A percentile compares a stretch with the other conserved stretches of the same genome.
Evolutionary conservation across 805 yeast species (phyloP).

Genomic region (Tetrapisispora phaffii): DNA sequence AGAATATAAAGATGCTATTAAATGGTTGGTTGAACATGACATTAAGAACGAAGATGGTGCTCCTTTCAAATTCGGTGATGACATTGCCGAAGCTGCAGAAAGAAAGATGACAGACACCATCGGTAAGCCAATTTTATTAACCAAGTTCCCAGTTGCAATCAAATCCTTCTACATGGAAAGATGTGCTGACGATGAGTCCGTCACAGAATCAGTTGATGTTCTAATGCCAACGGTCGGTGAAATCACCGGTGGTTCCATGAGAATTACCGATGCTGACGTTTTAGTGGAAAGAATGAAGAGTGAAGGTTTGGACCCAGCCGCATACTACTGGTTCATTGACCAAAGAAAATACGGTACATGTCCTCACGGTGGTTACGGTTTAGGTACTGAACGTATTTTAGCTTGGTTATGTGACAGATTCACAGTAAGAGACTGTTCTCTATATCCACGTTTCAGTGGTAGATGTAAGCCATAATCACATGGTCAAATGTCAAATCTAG

Average conservation of each 20-base stretch:
- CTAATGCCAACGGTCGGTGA: constrained; percentile 99
- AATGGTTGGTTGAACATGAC: constrained; percentile 93
- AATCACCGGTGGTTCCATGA: constrained; percentile 98
- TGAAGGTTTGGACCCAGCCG: constrained; percentile 71
- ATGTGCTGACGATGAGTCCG: constrained; percentile 81
- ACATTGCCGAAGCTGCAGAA: constrained; percentile 99
- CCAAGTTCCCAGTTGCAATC: constrained; percentile 91
- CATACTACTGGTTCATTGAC: constrained; percentile 95
- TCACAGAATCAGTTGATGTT: constrained; percentile 96
- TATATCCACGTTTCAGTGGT: constrained; percentile 96
- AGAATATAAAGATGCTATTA: constrained; percentile 83
- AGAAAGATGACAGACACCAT: constrained; percentile 95
- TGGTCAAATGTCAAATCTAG: neutral
- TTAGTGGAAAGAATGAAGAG: constrained; percentile 84
- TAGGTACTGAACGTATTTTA: constrained; percentile 94
- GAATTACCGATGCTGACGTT: constrained; percentile 76
- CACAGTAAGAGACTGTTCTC: constrained; percentile 96
- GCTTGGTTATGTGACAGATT: constrained; percentile 98
- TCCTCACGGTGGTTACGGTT: constrained; percentile 98
- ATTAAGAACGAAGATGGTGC: constrained; percentile 92
- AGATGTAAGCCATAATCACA: constrained; percentile 78
- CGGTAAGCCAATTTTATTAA: constrained; percentile 85
- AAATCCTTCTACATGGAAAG: constrained; percentile 97
- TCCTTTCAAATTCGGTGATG: constrained; percentile 92
- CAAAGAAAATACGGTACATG: constrained; percentile 94